A percentile compares a stretch with the other conserved stretches of the same genome.
Evolutionary conservation across 495 filamentous ascomycete species (phyloP).

Genomic region (Cercophora scortea): DNA sequence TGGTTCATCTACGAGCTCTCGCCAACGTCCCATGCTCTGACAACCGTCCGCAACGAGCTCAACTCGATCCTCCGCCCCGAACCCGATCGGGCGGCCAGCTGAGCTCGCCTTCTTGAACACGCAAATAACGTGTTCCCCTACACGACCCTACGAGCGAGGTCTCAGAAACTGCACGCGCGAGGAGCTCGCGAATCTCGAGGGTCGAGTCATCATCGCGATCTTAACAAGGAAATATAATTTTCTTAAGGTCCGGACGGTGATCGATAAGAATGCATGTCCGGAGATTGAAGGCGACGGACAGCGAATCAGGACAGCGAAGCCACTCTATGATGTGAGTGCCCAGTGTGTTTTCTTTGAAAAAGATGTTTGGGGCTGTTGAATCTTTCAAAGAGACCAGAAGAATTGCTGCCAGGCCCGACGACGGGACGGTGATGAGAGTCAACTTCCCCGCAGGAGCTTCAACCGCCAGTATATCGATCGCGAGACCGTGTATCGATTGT

Average conservation of each 20-base stretch:
- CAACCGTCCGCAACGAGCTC: slow-evolving; percentile 31
- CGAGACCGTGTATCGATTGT: no score
- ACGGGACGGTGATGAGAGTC: background rate
- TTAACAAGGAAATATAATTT: background rate
- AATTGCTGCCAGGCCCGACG: background rate
- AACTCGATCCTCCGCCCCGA: slow-evolving; percentile 21
- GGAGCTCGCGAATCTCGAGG: background rate
- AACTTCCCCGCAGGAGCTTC: background rate
- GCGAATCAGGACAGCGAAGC: background rate
- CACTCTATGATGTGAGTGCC: background rate
- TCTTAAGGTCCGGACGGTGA: background rate
- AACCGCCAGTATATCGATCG: no score
- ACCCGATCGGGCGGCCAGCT: background rate
- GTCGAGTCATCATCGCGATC: background rate
- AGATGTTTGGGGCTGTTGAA: background rate
- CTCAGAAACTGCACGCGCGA: background rate
- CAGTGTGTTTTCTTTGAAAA: background rate
- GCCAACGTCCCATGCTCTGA: slow-evolving; percentile 27
- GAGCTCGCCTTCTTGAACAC: background rate
- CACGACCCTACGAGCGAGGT: background rate
- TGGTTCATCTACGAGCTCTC: slow-evolving; percentile 34
- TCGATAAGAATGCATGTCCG: background rate
- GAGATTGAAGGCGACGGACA: background rate
- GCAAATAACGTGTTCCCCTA: background rate
- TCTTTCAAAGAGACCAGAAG: background rate